phyloP scores from a whole-genome alignment of 1,139 yeast genomes.

The Geotrichum klebahnii region DNA sequence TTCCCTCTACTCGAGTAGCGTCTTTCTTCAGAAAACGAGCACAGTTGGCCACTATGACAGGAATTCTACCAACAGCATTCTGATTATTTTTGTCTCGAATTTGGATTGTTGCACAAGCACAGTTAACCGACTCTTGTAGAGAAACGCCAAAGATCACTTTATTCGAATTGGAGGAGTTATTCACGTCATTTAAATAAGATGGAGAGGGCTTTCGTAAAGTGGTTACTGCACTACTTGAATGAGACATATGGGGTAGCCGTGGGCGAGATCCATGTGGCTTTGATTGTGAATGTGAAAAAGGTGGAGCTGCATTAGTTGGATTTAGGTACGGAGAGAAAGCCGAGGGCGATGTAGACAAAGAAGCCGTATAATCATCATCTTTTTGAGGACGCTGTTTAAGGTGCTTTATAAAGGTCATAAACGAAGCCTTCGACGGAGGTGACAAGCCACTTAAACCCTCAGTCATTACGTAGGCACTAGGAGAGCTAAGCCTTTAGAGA shows the following conservation, averaged over 20 bases:
- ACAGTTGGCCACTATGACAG: conserved; percentile 92
- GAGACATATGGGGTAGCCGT: conserved; percentile 33
- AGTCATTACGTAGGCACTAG: conserved; percentile 3
- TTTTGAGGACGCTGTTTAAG: conserved; percentile 35
- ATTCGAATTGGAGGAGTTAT: conserved; percentile 6
- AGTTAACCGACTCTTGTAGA: conserved; percentile 60
- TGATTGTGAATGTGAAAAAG: neutral
- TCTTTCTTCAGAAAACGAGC: conserved; percentile 79
- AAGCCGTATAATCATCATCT: conserved; percentile 20
- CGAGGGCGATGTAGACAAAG: conserved; percentile 13
- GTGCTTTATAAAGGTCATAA: conserved; percentile 46
- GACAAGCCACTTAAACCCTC: conserved; percentile 28
- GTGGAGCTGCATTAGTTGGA: neutral
- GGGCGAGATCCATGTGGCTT: conserved; percentile 26
- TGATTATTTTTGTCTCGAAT: conserved; percentile 50
- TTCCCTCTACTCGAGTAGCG: conserved; percentile 68
- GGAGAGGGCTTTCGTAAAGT: conserved; percentile 8
- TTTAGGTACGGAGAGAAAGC: neutral
- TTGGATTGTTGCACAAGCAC: conserved; percentile 73
- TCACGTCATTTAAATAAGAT: conserved; percentile 6
- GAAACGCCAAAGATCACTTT: conserved; percentile 80
- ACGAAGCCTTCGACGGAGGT: conserved; percentile 37
- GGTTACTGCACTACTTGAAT: conserved; percentile 31
- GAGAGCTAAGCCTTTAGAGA: neutral
- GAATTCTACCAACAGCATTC: conserved; percentile 68